Evolutionary conservation across 1,284 basidiomycete genomes (phyloP).

Genomic region (Melampsora larici-populina): DNA sequence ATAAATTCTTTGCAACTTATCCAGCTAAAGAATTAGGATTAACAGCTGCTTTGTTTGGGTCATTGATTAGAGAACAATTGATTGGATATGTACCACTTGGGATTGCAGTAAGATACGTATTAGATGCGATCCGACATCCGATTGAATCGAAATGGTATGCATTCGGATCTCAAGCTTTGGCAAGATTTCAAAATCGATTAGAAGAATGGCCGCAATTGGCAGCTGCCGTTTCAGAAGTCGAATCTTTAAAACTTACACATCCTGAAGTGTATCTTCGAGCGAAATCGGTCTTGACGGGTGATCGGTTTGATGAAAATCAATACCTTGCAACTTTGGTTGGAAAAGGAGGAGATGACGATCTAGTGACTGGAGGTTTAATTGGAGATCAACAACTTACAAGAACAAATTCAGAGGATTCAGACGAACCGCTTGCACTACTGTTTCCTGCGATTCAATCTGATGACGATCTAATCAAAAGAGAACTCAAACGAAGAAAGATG

Average conservation of each 20-base stretch:
- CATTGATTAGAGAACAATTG: constrained; percentile 87
- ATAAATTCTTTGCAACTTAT: constrained; percentile 98
- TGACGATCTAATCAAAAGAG: constrained; percentile 34
- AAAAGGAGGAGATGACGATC: constrained; percentile 11
- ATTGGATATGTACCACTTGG: constrained; percentile 93
- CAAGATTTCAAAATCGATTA: constrained; percentile 80
- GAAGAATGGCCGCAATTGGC: constrained; percentile 92
- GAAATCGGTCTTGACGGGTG: constrained; percentile 60
- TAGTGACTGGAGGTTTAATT: not conserved
- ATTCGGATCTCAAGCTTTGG: constrained; percentile 88
- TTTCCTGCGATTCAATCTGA: constrained; percentile 26
- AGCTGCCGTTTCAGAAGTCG: constrained; percentile 79
- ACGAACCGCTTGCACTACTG: constrained; percentile 20
- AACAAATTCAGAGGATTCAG: not conserved
- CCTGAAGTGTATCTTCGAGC: constrained; percentile 77
- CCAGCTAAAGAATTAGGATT: constrained; percentile 90
- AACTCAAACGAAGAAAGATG: constrained; percentile 31
- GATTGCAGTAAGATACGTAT: constrained; percentile 93
- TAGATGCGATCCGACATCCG: constrained; percentile 86
- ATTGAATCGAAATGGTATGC: constrained; percentile 84
- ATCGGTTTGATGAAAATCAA: constrained; percentile 5
- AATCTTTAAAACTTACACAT: constrained; percentile 78
- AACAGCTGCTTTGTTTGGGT: constrained; percentile 95
- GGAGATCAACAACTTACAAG: constrained; percentile 30
- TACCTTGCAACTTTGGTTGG: constrained; percentile 32